Base-by-base conservation (phyloP, 2,329 filamentous ascomycete genomes). In the Epichloe brachyelytri region DNA sequence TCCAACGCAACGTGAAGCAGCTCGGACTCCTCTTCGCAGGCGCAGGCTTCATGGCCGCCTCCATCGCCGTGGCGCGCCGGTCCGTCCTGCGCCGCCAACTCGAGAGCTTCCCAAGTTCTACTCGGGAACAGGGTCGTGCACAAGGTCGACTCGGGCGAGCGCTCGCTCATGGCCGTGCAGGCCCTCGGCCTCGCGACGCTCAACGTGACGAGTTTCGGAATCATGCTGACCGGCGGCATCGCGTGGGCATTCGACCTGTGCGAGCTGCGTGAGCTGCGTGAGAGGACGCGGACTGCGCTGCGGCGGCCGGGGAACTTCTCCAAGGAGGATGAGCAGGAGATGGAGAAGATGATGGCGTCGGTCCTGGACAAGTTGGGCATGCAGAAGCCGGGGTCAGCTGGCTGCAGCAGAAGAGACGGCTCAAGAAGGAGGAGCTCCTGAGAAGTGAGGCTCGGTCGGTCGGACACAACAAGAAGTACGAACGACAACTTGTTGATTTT, bases 121-220 rank as follows among this genome's bases (percentile, higher is more conserved):
- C 74, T 71, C 79, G 14, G 79, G 77, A 43, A 78, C 65, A 79
- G 58, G 15, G 51, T 56, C 4, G 54, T 57, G 19, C 47, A 52
- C 30, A 55, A 52, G 34, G 48, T 64, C 48, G 63, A 68, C 55
- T 54, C 58, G 7, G 56, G 55, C n/a, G 64, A 66, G 48, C 59
- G 63, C 38, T 53, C 65, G 48, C 64, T 85, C 39, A 83, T 96
- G 56, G 91, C 91, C 1, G 69, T 85, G 36, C 86, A 95, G 67
- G 91, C 91, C 0, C 72, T 98, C 20, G 86, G 83, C 46, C 72
- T 96, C 37, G 93, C 91, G 0, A 95, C 90, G 0, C 76, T 96
- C 58, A 95, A 95, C 60, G 87, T 93, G 12, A 62, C 82, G 34
- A 86, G 83, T 59, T 78, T 93, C 47, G 83, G 77, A 1, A 80